phyloP scores from a whole-genome alignment of 2,329 filamentous ascomycete genomes.

The Alternaria triticimaculans region DNA sequence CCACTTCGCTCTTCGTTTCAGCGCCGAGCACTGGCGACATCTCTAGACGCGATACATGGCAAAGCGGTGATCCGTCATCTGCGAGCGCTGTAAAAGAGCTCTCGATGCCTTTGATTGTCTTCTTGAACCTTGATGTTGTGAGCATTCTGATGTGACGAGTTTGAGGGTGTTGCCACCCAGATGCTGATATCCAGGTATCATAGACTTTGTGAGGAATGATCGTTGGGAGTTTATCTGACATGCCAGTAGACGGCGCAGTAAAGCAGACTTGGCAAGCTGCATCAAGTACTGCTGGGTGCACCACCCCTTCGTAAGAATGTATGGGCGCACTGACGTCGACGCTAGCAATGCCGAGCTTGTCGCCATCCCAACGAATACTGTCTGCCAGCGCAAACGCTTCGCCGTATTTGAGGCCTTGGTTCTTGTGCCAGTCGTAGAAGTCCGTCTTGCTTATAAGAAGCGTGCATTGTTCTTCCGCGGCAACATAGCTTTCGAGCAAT shows the following conservation, averaged over 20 bases:
- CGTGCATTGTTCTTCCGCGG: background rate
- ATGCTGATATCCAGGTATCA: background rate
- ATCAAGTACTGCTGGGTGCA: background rate
- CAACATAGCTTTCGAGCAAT: background rate
- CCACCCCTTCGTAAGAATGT: background rate
- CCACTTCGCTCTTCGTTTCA: background rate
- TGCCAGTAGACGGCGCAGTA: background rate
- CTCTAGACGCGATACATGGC: background rate
- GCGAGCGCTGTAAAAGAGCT: background rate
- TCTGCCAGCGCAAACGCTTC: background rate
- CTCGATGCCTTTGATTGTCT: background rate
- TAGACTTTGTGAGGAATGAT: background rate
- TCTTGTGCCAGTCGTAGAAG: background rate
- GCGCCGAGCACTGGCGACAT: background rate
- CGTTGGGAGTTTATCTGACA: background rate
- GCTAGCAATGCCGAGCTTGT: background rate
- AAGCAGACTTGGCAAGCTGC: background rate
- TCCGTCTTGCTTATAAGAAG: background rate
- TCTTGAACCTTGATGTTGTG: background rate
- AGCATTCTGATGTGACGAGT: background rate
- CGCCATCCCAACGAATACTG: background rate
- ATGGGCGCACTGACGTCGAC: background rate
- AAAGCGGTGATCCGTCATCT: background rate
- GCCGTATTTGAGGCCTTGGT: background rate
- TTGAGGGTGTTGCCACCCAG: background rate